Percentiles rank a stretch among this genome's conserved stretches.
Conservation (phyloP, 805 yeast species). For the Ogataea angusta region DNA sequence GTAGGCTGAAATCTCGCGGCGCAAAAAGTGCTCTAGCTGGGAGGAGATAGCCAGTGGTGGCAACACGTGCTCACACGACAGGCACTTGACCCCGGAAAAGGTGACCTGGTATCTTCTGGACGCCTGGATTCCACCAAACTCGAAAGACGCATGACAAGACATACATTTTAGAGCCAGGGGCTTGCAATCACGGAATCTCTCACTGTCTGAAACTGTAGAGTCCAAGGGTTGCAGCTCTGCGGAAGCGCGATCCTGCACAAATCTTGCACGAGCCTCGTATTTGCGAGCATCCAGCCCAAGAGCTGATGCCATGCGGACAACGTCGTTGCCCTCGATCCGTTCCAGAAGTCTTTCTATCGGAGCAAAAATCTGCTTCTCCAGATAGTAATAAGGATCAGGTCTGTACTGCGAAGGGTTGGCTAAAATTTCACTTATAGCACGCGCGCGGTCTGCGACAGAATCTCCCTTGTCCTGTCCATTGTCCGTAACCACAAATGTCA, state of each 20-base stretch:
- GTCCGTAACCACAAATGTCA: constrained; percentile 75
- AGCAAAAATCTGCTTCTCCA: constrained; percentile 85
- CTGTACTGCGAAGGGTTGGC: constrained; percentile 44
- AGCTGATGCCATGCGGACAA: constrained; percentile 68
- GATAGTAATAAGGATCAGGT: constrained; percentile 76
- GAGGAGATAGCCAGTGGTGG: constrained; percentile 54
- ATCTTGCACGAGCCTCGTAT: constrained; percentile 46
- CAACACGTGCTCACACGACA: constrained; percentile 52
- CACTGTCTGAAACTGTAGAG: constrained; percentile 74
- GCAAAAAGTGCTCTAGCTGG: constrained; percentile 71
- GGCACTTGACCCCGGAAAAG: constrained; percentile 69
- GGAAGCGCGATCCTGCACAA: constrained; percentile 32
- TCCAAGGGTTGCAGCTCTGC: constrained; percentile 70
- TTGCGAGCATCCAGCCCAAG: constrained; percentile 74
- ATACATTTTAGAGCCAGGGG: constrained; percentile 56
- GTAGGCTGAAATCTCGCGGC: constrained; percentile 68
- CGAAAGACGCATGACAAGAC: constrained; percentile 54
- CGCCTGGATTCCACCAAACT: constrained; percentile 71
- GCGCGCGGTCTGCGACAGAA: constrained; percentile 75
- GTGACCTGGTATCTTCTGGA: constrained; percentile 60
- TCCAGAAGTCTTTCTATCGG: constrained; percentile 87
- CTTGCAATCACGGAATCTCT: constrained; percentile 69
- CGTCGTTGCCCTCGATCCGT: constrained; percentile 82
- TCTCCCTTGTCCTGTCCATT: constrained; percentile 34
- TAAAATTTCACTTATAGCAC: constrained; percentile 73